A percentile compares a stretch with the other conserved stretches of the same genome.
phyloP scores from a whole-genome alignment of 441 rosid genomes.

The Erodium chrysanthum region DNA sequence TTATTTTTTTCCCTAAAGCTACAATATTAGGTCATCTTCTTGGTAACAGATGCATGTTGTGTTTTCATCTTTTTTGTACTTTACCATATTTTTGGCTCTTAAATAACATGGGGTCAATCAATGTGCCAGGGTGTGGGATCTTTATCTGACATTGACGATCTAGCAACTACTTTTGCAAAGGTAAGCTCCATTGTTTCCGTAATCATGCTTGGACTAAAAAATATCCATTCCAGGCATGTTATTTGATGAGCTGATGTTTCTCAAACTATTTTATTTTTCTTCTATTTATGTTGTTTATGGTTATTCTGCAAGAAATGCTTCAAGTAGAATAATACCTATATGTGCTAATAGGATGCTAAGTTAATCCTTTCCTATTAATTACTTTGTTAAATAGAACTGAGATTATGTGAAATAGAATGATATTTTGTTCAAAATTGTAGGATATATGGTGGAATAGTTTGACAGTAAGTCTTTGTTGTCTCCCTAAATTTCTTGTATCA shows the following conservation, averaged over 20 bases:
- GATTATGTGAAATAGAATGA: not conserved
- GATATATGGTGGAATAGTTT: no score
- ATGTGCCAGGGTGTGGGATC: constrained; percentile 46
- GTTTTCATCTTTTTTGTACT: not conserved
- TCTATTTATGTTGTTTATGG: not conserved
- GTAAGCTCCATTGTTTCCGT: constrained; percentile 24
- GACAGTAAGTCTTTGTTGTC: no score
- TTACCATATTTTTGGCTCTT: not conserved
- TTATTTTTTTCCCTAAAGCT: no score
- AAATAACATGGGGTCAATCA: not conserved
- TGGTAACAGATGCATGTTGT: not conserved
- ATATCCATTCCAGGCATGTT: not conserved
- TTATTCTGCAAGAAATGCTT: not conserved
- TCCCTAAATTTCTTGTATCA: no score
- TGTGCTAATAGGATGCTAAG: not conserved
- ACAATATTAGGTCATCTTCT: not conserved
- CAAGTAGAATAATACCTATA: not conserved
- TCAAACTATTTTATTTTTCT: not conserved
- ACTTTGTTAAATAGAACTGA: not conserved
- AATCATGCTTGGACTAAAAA: not conserved
- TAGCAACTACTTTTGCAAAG: constrained; percentile 69
- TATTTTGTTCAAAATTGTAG: no score
- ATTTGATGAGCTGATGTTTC: not conserved
- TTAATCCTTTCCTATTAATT: not conserved
- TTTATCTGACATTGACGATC: constrained; percentile 57